Conservation (phyloP, 1,139 yeast species). For the Pichia sp. region DNA sequence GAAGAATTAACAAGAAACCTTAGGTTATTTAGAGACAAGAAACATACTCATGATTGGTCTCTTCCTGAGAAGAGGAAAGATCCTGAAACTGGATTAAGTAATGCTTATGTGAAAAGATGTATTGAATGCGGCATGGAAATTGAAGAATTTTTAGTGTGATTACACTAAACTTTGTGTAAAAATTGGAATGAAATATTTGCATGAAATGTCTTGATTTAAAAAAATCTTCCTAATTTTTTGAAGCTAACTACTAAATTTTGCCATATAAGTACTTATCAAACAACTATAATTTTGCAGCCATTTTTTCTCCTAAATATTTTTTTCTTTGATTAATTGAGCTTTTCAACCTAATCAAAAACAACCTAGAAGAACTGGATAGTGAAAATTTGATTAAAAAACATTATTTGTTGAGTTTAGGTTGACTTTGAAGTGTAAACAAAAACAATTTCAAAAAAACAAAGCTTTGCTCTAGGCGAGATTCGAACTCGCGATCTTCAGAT, state of each 20-base stretch:
- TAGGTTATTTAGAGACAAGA: conserved; percentile 36
- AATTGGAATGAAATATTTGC: not conserved
- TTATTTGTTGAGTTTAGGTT: too few species aligned
- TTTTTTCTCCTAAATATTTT: too few species aligned
- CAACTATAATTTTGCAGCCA: too few species aligned
- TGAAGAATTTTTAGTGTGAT: conserved; percentile 48
- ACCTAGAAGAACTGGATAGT: too few species aligned
- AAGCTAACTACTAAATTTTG: not conserved
- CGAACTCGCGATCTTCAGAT: conserved; percentile 26
- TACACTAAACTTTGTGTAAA: not conserved
- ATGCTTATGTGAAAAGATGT: conserved; percentile 56
- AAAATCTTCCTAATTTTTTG: too few species aligned
- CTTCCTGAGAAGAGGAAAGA: conserved; percentile 41
- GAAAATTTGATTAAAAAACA: too few species aligned
- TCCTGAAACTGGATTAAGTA: conserved; percentile 28
- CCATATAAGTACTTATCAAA: not conserved
- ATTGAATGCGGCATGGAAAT: conserved; percentile 79
- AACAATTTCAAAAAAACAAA: conserved; percentile 1
- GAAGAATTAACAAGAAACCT: conserved; percentile 76
- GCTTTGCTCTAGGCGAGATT: conserved; percentile 24
- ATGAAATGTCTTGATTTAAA: too few species aligned
- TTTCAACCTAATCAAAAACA: too few species aligned
- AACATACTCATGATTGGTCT: conserved; percentile 79
- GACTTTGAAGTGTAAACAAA: not conserved
- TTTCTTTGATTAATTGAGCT: too few species aligned